Percentiles rank a stretch among this genome's conserved stretches.
Evolutionary conservation across 139 green algal species (phyloP).

Genomic region (Astrephomene gubernaculifera): DNA sequence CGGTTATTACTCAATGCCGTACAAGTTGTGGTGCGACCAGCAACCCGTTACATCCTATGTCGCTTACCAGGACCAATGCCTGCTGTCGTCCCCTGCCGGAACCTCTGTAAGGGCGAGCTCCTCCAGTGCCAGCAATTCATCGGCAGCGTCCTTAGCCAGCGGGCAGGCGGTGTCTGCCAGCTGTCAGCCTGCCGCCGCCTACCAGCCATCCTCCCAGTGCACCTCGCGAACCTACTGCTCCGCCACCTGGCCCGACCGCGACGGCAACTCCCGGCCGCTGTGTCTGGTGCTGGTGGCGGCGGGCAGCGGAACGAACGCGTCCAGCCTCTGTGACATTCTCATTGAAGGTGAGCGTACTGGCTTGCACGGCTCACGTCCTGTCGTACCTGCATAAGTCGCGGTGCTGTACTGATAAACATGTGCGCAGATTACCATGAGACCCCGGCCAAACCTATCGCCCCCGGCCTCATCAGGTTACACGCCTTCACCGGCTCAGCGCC

Average conservation of each 20-base stretch:
- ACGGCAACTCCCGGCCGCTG: neutral
- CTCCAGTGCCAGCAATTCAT: neutral
- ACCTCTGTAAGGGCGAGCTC: neutral
- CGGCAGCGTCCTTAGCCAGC: neutral
- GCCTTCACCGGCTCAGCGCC: neutral
- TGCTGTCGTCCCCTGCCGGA: neutral
- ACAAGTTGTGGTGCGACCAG: constrained; percentile 18
- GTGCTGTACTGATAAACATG: neutral
- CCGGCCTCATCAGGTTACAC: neutral
- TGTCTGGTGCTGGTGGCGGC: constrained; percentile 11
- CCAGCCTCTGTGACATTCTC: neutral
- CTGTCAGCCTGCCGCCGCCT: neutral
- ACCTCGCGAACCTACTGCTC: neutral
- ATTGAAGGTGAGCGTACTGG: neutral
- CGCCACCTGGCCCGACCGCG: neutral
- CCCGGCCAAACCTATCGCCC: no score
- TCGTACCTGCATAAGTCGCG: neutral
- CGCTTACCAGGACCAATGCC: neutral
- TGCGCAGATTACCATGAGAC: neutral
- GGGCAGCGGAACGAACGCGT: neutral
- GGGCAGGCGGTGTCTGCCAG: neutral
- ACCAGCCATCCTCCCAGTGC: neutral
- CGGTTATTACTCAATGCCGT: constrained; percentile 12
- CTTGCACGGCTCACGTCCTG: neutral
- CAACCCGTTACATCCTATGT: constrained; percentile 9